Conservation (phyloP, 2,329 filamentous ascomycete genomes). For the Xylariaceae sp. region DNA sequence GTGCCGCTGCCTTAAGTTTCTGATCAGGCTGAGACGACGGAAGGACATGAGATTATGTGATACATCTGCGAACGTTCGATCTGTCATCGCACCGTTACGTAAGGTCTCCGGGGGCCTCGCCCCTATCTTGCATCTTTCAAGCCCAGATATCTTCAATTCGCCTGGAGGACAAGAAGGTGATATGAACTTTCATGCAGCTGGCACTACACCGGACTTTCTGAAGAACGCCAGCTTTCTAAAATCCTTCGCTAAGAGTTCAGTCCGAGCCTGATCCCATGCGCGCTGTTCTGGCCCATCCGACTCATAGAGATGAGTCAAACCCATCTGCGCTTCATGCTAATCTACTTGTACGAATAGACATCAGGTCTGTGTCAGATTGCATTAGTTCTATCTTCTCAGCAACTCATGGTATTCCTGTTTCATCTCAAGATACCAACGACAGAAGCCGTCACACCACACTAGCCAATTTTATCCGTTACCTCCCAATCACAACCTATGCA, state of each 20-base stretch:
- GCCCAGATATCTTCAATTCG: neutral
- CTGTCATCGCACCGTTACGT: neutral
- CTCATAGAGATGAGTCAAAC: neutral
- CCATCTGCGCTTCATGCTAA: neutral
- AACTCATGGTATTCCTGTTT: neutral
- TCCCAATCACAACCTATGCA: too few relatives aligned
- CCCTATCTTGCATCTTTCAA: neutral
- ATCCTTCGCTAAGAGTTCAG: neutral
- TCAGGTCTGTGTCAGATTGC: neutral
- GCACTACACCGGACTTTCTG: neutral
- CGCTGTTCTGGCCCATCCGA: neutral
- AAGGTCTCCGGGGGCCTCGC: neutral
- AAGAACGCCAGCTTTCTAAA: neutral
- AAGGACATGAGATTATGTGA: neutral
- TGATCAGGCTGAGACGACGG: neutral
- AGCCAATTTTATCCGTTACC: too few relatives aligned
- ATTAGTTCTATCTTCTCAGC: too few relatives aligned
- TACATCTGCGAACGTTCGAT: neutral
- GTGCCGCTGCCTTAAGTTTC: neutral
- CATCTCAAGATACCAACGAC: too few relatives aligned
- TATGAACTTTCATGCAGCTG: neutral
- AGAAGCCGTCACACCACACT: too few relatives aligned
- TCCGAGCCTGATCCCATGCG: neutral
- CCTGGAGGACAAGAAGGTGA: neutral
- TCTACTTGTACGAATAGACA: neutral